Conservation (phyloP, 257 asterid species). For the Osmanthus fragrans region DNA sequence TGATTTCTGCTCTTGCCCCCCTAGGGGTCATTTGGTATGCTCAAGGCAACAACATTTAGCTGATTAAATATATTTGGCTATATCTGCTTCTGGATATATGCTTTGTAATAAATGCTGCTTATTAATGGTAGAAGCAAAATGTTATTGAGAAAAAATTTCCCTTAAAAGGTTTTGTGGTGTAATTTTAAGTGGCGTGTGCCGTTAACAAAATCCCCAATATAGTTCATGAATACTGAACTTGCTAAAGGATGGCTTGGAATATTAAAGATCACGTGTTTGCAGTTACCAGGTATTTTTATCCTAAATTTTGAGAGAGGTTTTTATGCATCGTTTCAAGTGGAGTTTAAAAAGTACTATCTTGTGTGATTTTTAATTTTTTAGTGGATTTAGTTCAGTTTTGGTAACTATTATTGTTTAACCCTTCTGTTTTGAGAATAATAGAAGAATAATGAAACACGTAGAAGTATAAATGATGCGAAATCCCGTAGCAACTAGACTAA, state of each 20-base stretch:
- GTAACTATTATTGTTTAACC: neutral
- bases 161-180: neutral
- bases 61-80: slow-evolving; percentile 1
- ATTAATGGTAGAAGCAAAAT: neutral
- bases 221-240: neutral
- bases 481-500: no score
- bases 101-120: slow-evolving; percentile 4
- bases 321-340: neutral
- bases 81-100: neutral
- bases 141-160: neutral
- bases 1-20: neutral
- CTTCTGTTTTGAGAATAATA: neutral
- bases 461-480: no score
- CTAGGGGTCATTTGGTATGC: neutral
- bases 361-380: neutral
- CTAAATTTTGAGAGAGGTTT: neutral
- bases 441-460: neutral
- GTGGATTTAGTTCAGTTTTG: neutral
- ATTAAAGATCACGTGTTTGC: neutral
- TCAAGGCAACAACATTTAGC: neutral
- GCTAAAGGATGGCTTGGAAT: neutral
- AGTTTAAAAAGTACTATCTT: neutral
- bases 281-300: neutral
- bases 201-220: neutral
- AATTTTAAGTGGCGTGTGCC: neutral